A percentile compares a stretch with the other conserved stretches of the same genome.
Conservation (phyloP, 805 yeast genomes). For the Wickerhamomyces sydowiorum region DNA sequence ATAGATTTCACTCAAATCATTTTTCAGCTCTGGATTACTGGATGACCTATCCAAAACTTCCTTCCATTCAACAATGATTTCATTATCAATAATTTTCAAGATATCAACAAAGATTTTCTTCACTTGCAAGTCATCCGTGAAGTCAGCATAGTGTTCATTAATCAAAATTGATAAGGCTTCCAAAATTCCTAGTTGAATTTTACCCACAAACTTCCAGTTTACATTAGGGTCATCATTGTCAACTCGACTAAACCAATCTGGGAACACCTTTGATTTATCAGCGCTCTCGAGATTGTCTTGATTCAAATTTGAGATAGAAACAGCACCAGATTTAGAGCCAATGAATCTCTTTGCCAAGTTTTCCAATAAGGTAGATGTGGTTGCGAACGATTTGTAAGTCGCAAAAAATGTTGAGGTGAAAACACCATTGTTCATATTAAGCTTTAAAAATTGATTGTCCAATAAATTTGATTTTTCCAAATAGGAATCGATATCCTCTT, state of each 20-base stretch:
- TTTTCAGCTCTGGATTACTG: conserved; percentile 13
- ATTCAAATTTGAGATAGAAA: conserved; percentile 37
- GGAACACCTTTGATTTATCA: conserved; percentile 30
- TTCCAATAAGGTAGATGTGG: conserved; percentile 47
- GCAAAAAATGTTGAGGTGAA: conserved; percentile 67
- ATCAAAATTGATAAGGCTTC: conserved; percentile 71
- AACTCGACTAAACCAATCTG: conserved; percentile 49
- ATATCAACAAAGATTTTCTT: conserved; percentile 58
- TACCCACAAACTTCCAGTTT: conserved; percentile 63
- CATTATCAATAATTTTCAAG: conserved; percentile 62
- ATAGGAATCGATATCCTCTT: conserved; percentile 36
- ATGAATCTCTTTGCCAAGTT: conserved; percentile 49
- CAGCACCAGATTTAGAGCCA: conserved; percentile 59
- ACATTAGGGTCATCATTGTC: conserved; percentile 38
- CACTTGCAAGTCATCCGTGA: conserved; percentile 59
- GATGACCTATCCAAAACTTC: conserved; percentile 22
- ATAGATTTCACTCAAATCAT: conserved; percentile 24
- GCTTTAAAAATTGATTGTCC: conserved; percentile 35
- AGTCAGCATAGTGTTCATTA: conserved; percentile 67
- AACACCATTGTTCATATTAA: conserved; percentile 58
- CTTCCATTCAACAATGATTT: conserved; percentile 49
- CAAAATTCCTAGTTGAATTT: conserved; percentile 75
- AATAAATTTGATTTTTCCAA: conserved; percentile 27
- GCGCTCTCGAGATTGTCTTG: conserved; percentile 10
- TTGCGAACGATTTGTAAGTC: conserved; percentile 60